These are phyloP conservation scores for Macroventuria anomochaeta DNA, from an alignment of 2,329 filamentous ascomycete genomes.

Conservation along the genomic window DNA sequence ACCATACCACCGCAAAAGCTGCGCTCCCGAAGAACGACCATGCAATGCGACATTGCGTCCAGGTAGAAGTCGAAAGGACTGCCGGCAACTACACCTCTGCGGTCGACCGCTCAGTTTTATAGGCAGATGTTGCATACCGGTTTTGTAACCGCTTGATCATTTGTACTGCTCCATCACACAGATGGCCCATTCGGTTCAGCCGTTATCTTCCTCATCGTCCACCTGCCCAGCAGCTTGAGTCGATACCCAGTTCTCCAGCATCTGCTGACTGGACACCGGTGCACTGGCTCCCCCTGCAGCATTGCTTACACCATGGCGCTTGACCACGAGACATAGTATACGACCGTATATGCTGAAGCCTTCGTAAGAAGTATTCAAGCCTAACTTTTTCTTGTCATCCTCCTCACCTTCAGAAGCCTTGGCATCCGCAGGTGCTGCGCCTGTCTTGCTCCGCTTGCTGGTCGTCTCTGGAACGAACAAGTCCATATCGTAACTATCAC, in stretches of 20 bases:
- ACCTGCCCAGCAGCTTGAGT: conserved; percentile 49
- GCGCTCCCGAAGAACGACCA: neutral
- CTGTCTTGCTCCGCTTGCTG: conserved; percentile 30
- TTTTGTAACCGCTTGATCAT: neutral
- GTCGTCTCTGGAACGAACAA: conserved; percentile 28
- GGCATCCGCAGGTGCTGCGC: conserved; percentile 11
- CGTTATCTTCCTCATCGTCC: conserved; percentile 46
- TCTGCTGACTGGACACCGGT: conserved; percentile 44
- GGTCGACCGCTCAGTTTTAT: neutral
- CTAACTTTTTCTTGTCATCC: conserved; percentile 92
- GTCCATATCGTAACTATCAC: conserved; percentile 46
- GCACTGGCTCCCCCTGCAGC: conserved; percentile 24
- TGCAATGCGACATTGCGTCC: neutral
- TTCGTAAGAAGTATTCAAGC: conserved; percentile 86
- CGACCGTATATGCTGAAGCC: conserved; percentile 96
- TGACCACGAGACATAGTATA: conserved; percentile 88
- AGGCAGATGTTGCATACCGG: no score
- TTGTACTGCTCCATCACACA: neutral
- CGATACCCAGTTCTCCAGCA: conserved; percentile 53
- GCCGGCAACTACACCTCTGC: neutral
- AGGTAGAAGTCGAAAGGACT: neutral
- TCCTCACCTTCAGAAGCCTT: conserved; percentile 49
- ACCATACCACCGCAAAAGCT: neutral
- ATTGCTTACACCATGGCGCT: conserved; percentile 62
- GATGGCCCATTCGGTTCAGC: conserved; percentile 19